phyloP scores from a whole-genome alignment of 2,329 filamentous ascomycete genomes.

The Aspergillus floridensis region DNA sequence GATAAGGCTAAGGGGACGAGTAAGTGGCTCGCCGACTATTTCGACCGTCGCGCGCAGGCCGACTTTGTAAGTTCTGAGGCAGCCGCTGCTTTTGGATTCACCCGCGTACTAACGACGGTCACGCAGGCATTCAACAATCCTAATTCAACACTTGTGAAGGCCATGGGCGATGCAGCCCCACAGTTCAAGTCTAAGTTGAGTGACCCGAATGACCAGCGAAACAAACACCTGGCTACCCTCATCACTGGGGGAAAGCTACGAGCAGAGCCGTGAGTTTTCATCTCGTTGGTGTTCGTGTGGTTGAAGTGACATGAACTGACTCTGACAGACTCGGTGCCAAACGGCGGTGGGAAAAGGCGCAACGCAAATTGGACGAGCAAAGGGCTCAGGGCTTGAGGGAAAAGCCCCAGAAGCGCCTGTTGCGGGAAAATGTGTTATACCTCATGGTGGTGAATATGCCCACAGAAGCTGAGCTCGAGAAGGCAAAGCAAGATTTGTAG shows the following conservation, averaged over 20 bases:
- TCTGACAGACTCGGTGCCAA: not conserved
- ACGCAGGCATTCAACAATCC: not conserved
- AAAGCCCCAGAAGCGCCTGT: not conserved
- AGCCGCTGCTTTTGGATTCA: not conserved
- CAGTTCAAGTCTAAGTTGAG: not conserved
- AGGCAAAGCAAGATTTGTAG: not conserved
- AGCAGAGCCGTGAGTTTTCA: too few species aligned
- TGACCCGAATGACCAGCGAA: not conserved
- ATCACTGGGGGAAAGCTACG: too few species aligned
- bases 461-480: not conserved
- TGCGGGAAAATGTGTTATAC: not conserved
- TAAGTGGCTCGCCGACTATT: not conserved
- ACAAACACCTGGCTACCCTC: not conserved
- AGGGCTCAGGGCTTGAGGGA: not conserved
- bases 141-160: not conserved
- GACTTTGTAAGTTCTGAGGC: not conserved
- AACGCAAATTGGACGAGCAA: not conserved
- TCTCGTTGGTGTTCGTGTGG: too few species aligned
- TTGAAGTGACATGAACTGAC: too few species aligned
- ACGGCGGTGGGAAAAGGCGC: not conserved
- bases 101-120: not conserved
- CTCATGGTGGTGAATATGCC: not conserved
- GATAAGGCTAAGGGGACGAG: not conserved
- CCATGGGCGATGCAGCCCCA: not conserved
- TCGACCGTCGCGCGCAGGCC: not conserved